Conservation (phyloP, 371 early-diverging fungal genomes). For the Rhizopus stolonifer region DNA sequence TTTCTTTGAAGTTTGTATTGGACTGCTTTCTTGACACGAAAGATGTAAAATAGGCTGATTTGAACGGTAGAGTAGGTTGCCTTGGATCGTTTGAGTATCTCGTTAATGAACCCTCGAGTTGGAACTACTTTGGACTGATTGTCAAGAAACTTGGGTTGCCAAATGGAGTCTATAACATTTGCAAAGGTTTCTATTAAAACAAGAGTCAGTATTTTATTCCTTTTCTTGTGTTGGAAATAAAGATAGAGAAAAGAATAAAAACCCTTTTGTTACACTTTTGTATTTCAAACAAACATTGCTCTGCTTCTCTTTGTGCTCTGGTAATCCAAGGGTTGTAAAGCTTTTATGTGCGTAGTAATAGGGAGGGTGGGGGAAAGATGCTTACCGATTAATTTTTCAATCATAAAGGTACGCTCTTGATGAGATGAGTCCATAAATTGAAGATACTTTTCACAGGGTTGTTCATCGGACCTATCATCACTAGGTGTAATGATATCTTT, state of each 20-base stretch:
- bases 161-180: slow-evolving; percentile 41
- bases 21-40: slow-evolving; percentile 46
- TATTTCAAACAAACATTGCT: no score
- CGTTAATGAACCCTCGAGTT: slow-evolving; percentile 60
- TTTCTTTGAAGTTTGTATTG: slow-evolving; percentile 27
- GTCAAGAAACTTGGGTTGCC: slow-evolving; percentile 34
- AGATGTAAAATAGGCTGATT: slow-evolving; percentile 66
- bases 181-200: slow-evolving; percentile 24
- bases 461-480: slow-evolving; percentile 12
- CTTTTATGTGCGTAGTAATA: not conserved
- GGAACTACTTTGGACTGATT: slow-evolving; percentile 49
- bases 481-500: not conserved
- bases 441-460: slow-evolving; percentile 28
- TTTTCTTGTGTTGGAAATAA: no score
- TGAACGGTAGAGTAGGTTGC: slow-evolving; percentile 78
- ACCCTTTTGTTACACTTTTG: no score
- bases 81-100: slow-evolving; percentile 71
- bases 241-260: no score
- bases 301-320: no score
- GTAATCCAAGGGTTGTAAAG: no score
- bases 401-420: slow-evolving; percentile 38
- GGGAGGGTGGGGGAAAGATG: not conserved
- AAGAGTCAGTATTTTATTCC: no score
- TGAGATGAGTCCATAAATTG: slow-evolving; percentile 31
- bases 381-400: slow-evolving; percentile 41